Evolutionary conservation across 257 asterid species (phyloP), one percentile per base, ranked within the genome.

Genomic region (Mitragyna speciosa): DNA sequence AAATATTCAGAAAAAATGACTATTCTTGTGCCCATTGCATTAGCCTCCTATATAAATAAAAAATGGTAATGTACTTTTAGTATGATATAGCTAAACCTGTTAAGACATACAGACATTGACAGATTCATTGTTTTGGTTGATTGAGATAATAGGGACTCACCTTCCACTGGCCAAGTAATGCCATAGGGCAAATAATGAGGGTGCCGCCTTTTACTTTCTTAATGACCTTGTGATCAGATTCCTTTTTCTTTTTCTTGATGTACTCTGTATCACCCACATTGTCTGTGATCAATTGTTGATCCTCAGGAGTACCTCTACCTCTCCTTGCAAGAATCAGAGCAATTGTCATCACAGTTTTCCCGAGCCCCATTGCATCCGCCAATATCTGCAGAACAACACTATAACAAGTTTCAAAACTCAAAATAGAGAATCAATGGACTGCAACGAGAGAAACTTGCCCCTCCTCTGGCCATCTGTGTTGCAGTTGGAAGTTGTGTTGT

Each of bases 361-460:
- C 97, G 24, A 93, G 97, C 79, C 98, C 97, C 98, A 93, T 93
- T 59, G 95, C 98, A 81, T 93, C 97, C 52, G 97, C 97, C 83
- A 93, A 85, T 78, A 93, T 92, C 98, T 93, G 89, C 81, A 85
- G 56, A 51, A 26, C 28, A 74, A 39, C 16, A 30, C 4, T 64
- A 47, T 68, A 65, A 41, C 58, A 48, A 33, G 41, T 51, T 2
- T 43, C 24, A 4, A 76, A 48, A 2, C 28, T 49, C 5, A 48
- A 76, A 26, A 77, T 61, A 22, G n/a, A 24, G 19, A 65, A 36
- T 69, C 59, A 63, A 41, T 5, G 39, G 47, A 63, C 24, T 14
- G 56, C 41, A 63, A 51, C 45, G 73, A 31, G 16, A 70, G 48
- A 72, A 70, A 47, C 88, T 76, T 84, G 91, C 98, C 91, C 97